Base-by-base conservation (phyloP, 2,329 filamentous ascomycete species). In the Aurifilum marmelostoma region DNA sequence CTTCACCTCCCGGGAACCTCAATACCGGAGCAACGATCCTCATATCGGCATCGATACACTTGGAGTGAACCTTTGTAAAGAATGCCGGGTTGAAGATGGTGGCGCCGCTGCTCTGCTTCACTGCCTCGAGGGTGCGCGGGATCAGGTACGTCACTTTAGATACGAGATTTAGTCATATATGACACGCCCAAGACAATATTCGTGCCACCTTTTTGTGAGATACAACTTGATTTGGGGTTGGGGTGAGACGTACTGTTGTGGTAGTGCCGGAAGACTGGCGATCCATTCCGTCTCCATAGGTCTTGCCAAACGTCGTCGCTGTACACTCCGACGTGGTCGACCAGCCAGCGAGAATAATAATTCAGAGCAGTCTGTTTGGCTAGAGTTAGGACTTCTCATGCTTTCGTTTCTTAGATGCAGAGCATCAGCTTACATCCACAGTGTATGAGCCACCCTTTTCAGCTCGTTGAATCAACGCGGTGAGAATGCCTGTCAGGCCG, bases 251-350 rank as follows among this genome's bases (percentile, higher is more conserved):
- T 43, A 62, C 59, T 67, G 24, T 63, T 41, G 71, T 87, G 80
- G 73, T 84, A 82, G 73, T 87, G 82, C 14, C 84, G 80, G 76
- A 85, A 88, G 1, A 84, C 79, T 6, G 80, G 81, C 27, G 75
- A 76, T 3, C 81, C 82, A 69, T 87, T 67, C 24, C 60, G 80
- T 16, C 80, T 77, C 80, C 83, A 85, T 2, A 87, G 71, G 16
- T 83, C 79, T 16, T 82, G 72, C 85, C 85, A 87, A 16, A 87
- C 75, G 1, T 76, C 72, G 3, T 75, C 71, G 0, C 80, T 79
- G 76, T 83, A 83, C 18, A 73, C 77, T 6, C 81, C 80, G 63
- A 75, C 77, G 2, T 74, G 77, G 27, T 77, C 72, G 16, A 80
- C 77, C 1, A 83, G 77, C 81, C 80, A 83, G 63, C 79, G 77